A percentile compares a stretch with the other conserved stretches of the same genome.
These are phyloP conservation scores for Pestalotiopsis sp. DNA, from an alignment of 2,329 filamentous ascomycete genomes.

Conservation along the genomic window DNA sequence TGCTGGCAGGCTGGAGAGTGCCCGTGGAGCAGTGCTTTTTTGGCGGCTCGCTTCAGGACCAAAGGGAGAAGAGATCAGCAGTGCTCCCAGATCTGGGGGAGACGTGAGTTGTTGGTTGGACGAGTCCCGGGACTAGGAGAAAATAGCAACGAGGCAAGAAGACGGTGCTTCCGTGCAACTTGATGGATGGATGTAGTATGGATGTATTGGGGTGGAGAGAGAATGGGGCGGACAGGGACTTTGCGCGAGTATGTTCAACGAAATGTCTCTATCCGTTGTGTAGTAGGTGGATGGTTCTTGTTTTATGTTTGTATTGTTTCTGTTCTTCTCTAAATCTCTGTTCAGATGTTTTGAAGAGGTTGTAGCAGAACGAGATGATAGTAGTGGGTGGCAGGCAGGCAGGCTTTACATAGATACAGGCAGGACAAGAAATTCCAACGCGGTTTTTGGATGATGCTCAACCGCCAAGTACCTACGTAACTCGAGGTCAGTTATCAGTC, in stretches of 20 bases:
- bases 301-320: not conserved
- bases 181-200: not conserved
- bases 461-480: constrained; percentile 18
- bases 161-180: not conserved
- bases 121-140: constrained; percentile 17
- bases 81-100: constrained; percentile 32
- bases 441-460: constrained; percentile 23
- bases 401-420: constrained; percentile 27
- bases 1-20: constrained; percentile 27
- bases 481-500: not conserved
- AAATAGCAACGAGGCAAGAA: constrained; percentile 1
- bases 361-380: constrained; percentile 16
- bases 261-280: not conserved
- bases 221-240: not conserved
- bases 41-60: constrained; percentile 38
- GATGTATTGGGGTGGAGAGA: not conserved
- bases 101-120: constrained; percentile 14
- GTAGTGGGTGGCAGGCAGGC: constrained; percentile 14
- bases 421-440: constrained; percentile 11
- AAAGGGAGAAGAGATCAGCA: constrained; percentile 37
- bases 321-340: not conserved
- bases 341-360: constrained; percentile 13
- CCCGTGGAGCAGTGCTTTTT: constrained; percentile 27
- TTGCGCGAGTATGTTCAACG: not conserved
- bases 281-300: not conserved